Evolutionary conservation across 345 rosid species (phyloP).

Genomic region (Populus deltoides): DNA sequence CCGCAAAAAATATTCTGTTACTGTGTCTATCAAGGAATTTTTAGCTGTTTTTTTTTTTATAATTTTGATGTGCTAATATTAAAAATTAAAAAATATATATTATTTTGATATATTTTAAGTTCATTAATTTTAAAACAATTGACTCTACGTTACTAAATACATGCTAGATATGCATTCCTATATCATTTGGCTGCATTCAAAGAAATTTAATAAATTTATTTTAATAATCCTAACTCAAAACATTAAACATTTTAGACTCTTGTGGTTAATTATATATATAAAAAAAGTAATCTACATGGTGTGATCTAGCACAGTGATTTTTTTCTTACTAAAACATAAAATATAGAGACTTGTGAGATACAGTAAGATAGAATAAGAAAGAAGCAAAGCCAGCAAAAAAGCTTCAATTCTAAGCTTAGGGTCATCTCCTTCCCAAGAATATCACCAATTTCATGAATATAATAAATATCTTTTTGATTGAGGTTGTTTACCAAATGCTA

Average conservation of each 20-base stretch:
- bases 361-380: not conserved
- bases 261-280: not conserved
- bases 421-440: not conserved
- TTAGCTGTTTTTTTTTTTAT: too few species aligned
- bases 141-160: too few species aligned
- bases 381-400: slow-evolving; percentile 1
- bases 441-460: not conserved
- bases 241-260: not conserved
- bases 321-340: not conserved
- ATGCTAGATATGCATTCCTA: rapidly evolving
- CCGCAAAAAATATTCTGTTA: too few species aligned
- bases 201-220: too few species aligned
- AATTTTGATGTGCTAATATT: too few species aligned
- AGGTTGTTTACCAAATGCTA: not conserved
- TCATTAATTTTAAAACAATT: too few species aligned
- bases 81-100: too few species aligned
- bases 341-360: not conserved
- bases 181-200: too few species aligned
- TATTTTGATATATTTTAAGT: too few species aligned
- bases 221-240: not conserved
- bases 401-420: slow-evolving; percentile 5
- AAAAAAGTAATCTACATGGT: not conserved
- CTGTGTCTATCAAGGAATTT: too few species aligned
- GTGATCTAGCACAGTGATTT: not conserved
- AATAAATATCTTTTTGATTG: not conserved